Evolutionary conservation across 768 basidiomycete genomes (phyloP).

Genomic region (Gelatoporia subvermispora): DNA sequence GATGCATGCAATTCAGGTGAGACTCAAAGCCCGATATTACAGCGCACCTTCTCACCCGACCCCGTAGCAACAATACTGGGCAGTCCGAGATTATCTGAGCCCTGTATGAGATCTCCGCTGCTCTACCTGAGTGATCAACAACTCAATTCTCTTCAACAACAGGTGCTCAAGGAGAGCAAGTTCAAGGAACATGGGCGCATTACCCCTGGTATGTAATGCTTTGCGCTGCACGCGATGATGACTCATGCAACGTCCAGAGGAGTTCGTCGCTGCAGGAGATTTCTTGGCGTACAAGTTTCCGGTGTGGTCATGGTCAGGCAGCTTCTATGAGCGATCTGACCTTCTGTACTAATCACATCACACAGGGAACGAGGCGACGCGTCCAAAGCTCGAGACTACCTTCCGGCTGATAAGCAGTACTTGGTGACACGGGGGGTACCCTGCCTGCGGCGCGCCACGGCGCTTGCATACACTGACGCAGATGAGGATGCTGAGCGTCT

Average conservation of each 20-base stretch:
- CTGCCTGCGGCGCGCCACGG: constrained; percentile 88
- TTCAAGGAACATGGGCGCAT: constrained; percentile 99
- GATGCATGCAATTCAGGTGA: constrained; percentile 49
- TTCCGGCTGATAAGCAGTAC: constrained; percentile 96
- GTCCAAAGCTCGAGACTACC: constrained; percentile 81
- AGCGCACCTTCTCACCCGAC: not conserved
- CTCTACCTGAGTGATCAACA: constrained; percentile 23
- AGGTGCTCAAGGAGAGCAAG: constrained; percentile 97
- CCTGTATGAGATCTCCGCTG: constrained; percentile 51
- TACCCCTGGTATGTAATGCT: constrained; percentile 67
- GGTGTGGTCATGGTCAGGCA: constrained; percentile 88
- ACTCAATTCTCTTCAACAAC: constrained; percentile 21
- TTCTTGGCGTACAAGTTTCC: constrained; percentile 98
- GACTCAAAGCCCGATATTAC: not conserved
- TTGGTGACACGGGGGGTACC: constrained; percentile 95
- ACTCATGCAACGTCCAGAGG: constrained; percentile 50
- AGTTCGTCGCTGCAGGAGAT: constrained; percentile 97
- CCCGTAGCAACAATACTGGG: constrained; percentile 85
- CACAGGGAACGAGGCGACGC: constrained; percentile 90
- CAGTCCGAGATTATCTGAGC: constrained; percentile 89
- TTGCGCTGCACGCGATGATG: not conserved
- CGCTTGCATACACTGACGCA: constrained; percentile 89
- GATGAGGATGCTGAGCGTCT: constrained; percentile 96
- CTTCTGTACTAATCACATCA: constrained; percentile 3
- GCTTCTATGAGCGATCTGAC: not conserved